Evolutionary conservation across 768 basidiomycete genomes (phyloP).

Genomic region (Agaricus blazei): DNA sequence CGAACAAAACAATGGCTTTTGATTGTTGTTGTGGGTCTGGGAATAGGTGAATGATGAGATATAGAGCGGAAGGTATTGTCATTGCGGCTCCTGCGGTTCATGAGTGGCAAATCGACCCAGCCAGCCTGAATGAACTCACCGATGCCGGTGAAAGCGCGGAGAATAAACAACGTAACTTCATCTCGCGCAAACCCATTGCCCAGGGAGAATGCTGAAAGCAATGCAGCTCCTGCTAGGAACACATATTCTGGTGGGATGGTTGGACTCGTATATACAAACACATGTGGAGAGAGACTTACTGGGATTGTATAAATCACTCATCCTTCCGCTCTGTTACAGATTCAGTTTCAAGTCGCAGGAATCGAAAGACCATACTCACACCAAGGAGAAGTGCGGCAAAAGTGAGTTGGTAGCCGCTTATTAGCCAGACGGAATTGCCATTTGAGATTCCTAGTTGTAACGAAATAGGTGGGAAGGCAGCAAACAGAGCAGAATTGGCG

Average conservation of each 20-base stretch:
- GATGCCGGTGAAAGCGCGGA: constrained; percentile 44
- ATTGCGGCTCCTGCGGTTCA: constrained; percentile 30
- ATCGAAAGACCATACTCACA: neutral
- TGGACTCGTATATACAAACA: too few species aligned
- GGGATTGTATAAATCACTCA: neutral
- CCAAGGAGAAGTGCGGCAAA: constrained; percentile 3
- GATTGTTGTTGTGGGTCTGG: constrained; percentile 39
- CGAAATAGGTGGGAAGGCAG: neutral
- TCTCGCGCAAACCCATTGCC: constrained; percentile 34
- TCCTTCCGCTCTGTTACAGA: neutral
- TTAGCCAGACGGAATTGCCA: neutral
- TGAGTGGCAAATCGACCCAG: neutral
- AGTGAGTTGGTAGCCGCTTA: neutral
- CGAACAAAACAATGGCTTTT: constrained; percentile 38
- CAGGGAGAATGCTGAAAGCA: constrained; percentile 36
- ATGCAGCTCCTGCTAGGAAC: neutral
- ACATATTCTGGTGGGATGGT: neutral
- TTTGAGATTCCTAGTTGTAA: neutral
- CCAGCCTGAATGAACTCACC: constrained; percentile 17
- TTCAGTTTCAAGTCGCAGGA: neutral
- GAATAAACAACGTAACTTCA: constrained; percentile 38
- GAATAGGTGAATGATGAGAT: constrained; percentile 42
- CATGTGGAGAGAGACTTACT: neutral
- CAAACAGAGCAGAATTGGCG: neutral
- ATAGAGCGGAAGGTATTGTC: constrained; percentile 41